Conservation (phyloP, 2,329 filamentous ascomycete genomes). For the Aspergillus ruber region DNA sequence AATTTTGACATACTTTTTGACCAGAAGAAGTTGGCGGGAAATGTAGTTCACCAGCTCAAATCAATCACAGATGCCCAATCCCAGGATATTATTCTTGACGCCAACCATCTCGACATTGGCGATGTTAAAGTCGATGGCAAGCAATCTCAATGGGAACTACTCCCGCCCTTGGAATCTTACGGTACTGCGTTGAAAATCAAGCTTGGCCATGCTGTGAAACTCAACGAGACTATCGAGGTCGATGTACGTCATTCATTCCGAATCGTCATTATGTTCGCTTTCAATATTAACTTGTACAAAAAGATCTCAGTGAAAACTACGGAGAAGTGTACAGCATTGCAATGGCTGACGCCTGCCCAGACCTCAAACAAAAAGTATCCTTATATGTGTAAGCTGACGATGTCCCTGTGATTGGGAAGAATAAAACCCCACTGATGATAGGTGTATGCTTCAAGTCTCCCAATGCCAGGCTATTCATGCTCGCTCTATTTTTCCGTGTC, state of each 20-base stretch:
- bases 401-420: background rate
- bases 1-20: constrained; percentile 80
- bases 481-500: constrained; percentile 88
- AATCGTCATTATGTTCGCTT: background rate
- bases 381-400: constrained; percentile 63
- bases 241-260: constrained; percentile 30
- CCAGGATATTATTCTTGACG: constrained; percentile 77
- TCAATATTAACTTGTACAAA: constrained; percentile 1
- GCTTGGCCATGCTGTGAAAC: constrained; percentile 42
- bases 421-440: background rate
- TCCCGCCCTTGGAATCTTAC: constrained; percentile 65
- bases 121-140: constrained; percentile 64
- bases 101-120: constrained; percentile 71
- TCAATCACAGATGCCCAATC: constrained; percentile 67
- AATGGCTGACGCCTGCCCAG: constrained; percentile 91
- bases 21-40: constrained; percentile 67
- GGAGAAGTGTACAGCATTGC: constrained; percentile 78
- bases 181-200: constrained; percentile 43
- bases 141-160: constrained; percentile 62
- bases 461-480: constrained; percentile 97
- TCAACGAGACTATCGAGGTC: constrained; percentile 43
- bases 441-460: constrained; percentile 50
- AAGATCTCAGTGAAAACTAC: constrained; percentile 74
- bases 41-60: constrained; percentile 68
- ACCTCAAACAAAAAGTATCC: constrained; percentile 93